Percentiles rank a stretch among this genome's conserved stretches.
Evolutionary conservation across 2,329 filamentous ascomycete genomes (phyloP).

Genomic region (Zasmidium angulare): DNA sequence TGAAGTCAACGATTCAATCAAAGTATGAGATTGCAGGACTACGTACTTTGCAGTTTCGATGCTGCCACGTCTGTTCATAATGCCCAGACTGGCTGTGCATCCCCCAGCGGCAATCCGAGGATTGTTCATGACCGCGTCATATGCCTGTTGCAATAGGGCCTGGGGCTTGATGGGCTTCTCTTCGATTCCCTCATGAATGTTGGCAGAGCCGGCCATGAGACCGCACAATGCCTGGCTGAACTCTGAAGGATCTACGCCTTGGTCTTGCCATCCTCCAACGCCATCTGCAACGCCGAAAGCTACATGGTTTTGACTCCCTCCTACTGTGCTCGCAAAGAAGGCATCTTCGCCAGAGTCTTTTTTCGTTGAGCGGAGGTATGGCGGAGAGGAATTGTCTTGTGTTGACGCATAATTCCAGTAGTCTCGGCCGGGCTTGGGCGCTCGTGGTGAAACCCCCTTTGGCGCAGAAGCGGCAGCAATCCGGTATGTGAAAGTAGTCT

Average conservation of each 20-base stretch:
- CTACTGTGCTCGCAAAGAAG: conserved; percentile 85
- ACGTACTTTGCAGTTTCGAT: conserved; percentile 80
- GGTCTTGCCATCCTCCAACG: conserved; percentile 92
- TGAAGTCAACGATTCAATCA: neutral
- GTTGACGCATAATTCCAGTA: conserved; percentile 37
- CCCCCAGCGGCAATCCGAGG: conserved; percentile 74
- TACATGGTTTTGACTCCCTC: conserved; percentile 63
- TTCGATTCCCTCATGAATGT: conserved; percentile 43
- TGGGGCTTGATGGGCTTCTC: conserved; percentile 49
- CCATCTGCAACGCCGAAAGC: conserved; percentile 91
- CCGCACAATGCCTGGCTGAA: conserved; percentile 93
- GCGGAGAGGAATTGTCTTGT: conserved; percentile 47
- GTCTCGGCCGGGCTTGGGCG: conserved; percentile 53
- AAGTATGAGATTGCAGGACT: neutral
- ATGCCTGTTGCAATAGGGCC: conserved; percentile 76
- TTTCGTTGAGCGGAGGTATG: conserved; percentile 43
- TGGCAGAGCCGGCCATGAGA: conserved; percentile 69
- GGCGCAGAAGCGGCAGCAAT: conserved; percentile 38
- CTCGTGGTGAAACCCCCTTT: conserved; percentile 35
- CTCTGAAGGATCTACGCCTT: conserved; percentile 88
- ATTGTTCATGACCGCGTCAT: conserved; percentile 77
- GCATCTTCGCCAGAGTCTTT: conserved; percentile 88
- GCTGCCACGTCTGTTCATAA: conserved; percentile 69
- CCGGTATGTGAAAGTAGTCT: conserved; percentile 36
- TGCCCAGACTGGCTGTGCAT: conserved; percentile 86